Evolutionary conservation across 148 eudicot species (phyloP).

Genomic region (Fagopyrum esculentum): DNA sequence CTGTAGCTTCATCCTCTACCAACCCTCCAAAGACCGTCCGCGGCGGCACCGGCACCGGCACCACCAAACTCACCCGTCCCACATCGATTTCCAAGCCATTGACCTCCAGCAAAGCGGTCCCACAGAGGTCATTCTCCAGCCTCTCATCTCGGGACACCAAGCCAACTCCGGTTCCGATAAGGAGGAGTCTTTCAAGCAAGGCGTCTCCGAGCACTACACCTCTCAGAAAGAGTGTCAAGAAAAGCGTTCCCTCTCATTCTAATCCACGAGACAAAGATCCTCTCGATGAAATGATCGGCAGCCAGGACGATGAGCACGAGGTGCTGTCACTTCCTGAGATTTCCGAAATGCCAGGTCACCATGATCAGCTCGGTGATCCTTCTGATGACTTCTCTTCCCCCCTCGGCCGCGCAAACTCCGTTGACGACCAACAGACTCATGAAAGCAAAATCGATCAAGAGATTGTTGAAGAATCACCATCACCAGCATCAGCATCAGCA

Average conservation of each 20-base stretch:
- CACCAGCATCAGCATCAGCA: no score
- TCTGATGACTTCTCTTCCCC: no score
- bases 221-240: background rate
- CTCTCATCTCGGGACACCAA: background rate
- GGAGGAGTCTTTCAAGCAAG: background rate
- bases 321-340: slow-evolving; percentile 35
- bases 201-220: background rate
- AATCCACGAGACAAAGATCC: slow-evolving; percentile 7
- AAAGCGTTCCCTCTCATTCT: slow-evolving; percentile 29
- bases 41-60: background rate
- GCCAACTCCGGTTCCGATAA: background rate
- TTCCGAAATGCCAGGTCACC: slow-evolving; percentile 29
- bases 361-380: slow-evolving; percentile 30
- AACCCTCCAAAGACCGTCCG: slow-evolving; percentile 20
- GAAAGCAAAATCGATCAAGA: slow-evolving; percentile 6
- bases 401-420: no score
- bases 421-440: no score
- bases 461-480: background rate
- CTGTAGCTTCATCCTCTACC: slow-evolving; percentile 22
- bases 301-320: slow-evolving; percentile 22
- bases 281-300: slow-evolving; percentile 16
- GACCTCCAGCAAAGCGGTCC: background rate
- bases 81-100: background rate
- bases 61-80: background rate
- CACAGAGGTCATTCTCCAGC: background rate